phyloP scores from a whole-genome alignment of 495 filamentous ascomycete species.

The Neurospora sp. region DNA sequence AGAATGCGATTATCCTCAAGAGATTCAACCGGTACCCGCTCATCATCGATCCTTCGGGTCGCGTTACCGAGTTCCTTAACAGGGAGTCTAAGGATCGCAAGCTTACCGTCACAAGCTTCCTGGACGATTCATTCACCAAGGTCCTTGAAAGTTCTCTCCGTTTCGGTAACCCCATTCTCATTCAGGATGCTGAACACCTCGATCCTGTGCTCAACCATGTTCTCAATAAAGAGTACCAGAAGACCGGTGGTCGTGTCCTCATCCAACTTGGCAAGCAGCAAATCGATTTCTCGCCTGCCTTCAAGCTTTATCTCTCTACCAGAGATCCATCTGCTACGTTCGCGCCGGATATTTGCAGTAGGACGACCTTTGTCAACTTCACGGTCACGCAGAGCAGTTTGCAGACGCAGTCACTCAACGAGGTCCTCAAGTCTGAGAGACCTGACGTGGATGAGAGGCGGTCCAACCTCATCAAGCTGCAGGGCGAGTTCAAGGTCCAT shows the following conservation, averaged over 20 bases:
- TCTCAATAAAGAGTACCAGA: constrained; percentile 98
- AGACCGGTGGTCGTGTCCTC: constrained; percentile 95
- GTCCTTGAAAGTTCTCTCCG: constrained; percentile 91
- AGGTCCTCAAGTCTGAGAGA: constrained; percentile 92
- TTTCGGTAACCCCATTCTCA: constrained; percentile 97
- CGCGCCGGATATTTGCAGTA: constrained; percentile 95
- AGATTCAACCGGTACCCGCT: constrained; percentile 96
- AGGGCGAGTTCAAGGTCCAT: constrained; percentile 97
- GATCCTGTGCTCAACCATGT: constrained; percentile 98
- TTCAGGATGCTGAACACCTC: constrained; percentile 94
- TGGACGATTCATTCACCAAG: constrained; percentile 96
- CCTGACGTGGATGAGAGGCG: constrained; percentile 96
- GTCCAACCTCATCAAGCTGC: constrained; percentile 93
- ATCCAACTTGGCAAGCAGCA: constrained; percentile 98
- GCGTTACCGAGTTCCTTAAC: constrained; percentile 88
- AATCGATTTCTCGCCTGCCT: constrained; percentile 97
- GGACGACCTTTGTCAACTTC: constrained; percentile 98
- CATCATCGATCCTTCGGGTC: constrained; percentile 94
- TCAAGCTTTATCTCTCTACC: constrained; percentile 91
- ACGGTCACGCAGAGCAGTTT: constrained; percentile 98
- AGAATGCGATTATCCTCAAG: constrained; percentile 95
- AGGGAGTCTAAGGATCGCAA: constrained; percentile 87
- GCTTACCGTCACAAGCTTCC: constrained; percentile 93
- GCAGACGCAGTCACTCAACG: constrained; percentile 93
- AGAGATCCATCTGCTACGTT: constrained; percentile 93